A percentile compares a stretch with the other conserved stretches of the same genome.
phyloP scores from a whole-genome alignment of 768 basidiomycete genomes.

The Collybia mongolica region DNA sequence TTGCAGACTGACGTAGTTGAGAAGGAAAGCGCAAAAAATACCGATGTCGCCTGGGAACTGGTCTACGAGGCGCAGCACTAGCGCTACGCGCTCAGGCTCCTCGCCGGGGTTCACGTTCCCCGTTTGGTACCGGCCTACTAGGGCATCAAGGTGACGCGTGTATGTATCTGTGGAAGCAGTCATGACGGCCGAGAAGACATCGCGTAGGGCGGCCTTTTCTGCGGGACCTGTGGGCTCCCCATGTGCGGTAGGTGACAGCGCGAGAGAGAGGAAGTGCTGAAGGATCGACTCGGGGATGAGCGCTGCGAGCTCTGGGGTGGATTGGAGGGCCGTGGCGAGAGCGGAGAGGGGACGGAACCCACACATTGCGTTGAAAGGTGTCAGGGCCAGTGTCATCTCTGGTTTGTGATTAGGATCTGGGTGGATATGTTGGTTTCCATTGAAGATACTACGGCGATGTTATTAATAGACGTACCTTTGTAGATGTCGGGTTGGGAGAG shows the following conservation, averaged over 20 bases:
- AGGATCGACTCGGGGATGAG: conserved; percentile 63
- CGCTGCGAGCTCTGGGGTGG: conserved; percentile 73
- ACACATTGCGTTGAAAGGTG: conserved; percentile 86
- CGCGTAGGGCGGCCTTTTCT: conserved; percentile 64
- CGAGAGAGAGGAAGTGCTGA: conserved; percentile 48
- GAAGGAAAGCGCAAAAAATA: conserved; percentile 85
- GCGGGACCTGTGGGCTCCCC: conserved; percentile 35
- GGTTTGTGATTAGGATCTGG: conserved; percentile 96
- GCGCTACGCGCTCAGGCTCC: conserved; percentile 46
- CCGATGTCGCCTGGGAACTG: conserved; percentile 95
- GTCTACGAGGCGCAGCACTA: conserved; percentile 58
- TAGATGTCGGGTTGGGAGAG: conserved; percentile 77
- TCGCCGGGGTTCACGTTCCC: conserved; percentile 38
- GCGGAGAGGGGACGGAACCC: conserved; percentile 83
- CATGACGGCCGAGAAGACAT: conserved; percentile 85
- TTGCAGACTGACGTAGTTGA: conserved; percentile 80
- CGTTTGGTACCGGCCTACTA: conserved; percentile 64
- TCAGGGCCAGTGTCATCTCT: conserved; percentile 97
- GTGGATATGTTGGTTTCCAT: conserved; percentile 2
- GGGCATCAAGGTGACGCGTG: conserved; percentile 48
- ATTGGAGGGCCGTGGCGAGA: conserved; percentile 65
- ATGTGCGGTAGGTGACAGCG: conserved; percentile 30
- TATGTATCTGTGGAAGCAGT: conserved; percentile 57
- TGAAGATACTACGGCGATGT: background rate
- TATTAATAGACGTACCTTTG: conserved; percentile 60